Percentiles rank a stretch among this genome's conserved stretches.
These are phyloP conservation scores for Cytospora schulzeri DNA, from an alignment of 2,329 filamentous ascomycete genomes.

Conservation along the genomic window DNA sequence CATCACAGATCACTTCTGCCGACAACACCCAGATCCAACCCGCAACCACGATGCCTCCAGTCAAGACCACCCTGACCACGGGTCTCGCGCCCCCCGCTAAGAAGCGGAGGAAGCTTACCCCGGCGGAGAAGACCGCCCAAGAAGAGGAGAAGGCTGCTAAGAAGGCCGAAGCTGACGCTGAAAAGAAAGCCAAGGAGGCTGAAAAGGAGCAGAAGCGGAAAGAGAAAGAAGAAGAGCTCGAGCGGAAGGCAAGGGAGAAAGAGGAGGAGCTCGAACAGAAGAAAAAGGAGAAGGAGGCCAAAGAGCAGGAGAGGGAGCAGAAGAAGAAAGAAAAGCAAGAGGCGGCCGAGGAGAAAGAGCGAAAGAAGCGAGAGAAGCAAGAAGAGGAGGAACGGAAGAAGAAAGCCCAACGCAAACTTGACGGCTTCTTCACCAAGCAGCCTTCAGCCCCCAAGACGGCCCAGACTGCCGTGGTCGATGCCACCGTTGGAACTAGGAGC, in stretches of 20 bases:
- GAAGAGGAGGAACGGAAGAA: constrained; percentile 55
- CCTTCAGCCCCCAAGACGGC: constrained; percentile 45
- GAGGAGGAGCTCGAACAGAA: constrained; percentile 41
- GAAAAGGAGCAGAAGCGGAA: constrained; percentile 37
- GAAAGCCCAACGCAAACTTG: constrained; percentile 49
- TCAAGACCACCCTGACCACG: constrained; percentile 27
- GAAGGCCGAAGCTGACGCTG: constrained; percentile 39
- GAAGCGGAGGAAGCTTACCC: constrained; percentile 49
- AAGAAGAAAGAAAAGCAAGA: constrained; percentile 49
- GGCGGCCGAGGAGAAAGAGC: constrained; percentile 49
- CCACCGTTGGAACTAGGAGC: constrained; percentile 26
- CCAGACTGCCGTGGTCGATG: constrained; percentile 31
- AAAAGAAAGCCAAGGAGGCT: constrained; percentile 35
- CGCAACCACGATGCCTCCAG: constrained; percentile 1
- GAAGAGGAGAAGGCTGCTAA: constrained; percentile 41
- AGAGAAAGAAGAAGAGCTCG: constrained; percentile 41
- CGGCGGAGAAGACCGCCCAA: constrained; percentile 41
- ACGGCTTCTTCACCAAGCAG: constrained; percentile 46
- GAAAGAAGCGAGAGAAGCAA: constrained; percentile 46
- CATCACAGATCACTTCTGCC: constrained; percentile 7
- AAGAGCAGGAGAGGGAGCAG: constrained; percentile 39
- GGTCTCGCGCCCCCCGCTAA: constrained; percentile 41
- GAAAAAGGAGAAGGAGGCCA: constrained; percentile 35
- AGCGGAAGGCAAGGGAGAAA: constrained; percentile 33
- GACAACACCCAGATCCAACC: background rate